A percentile compares a stretch with the other conserved stretches of the same genome.
phyloP scores from a whole-genome alignment of 345 rosid genomes.

The Geranium rotundifolium region DNA sequence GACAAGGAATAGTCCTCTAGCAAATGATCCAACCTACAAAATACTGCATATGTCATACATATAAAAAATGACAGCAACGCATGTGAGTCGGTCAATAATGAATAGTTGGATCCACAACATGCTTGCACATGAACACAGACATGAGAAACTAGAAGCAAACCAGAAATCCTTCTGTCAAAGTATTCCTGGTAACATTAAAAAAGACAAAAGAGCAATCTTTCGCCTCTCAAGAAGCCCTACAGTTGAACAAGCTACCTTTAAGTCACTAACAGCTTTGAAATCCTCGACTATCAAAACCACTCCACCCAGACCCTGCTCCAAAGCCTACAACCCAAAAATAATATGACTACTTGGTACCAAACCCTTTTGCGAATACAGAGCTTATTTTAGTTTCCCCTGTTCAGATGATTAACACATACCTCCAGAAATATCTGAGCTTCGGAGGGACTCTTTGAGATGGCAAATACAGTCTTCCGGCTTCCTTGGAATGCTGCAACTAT shows the following conservation, averaged over 20 bases:
- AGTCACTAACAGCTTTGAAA: slow-evolving; percentile 43
- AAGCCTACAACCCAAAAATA: slow-evolving; percentile 34
- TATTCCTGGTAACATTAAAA: slow-evolving; percentile 43
- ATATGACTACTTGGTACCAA: not conserved
- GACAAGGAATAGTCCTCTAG: slow-evolving; percentile 84
- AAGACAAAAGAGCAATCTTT: slow-evolving; percentile 24
- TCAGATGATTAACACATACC: slow-evolving; percentile 22
- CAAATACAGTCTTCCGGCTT: slow-evolving; percentile 58
- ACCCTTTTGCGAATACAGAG: too few relatives aligned
- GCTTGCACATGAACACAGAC: not conserved
- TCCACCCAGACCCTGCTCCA: slow-evolving; percentile 81
- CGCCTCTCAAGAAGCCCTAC: slow-evolving; percentile 6
- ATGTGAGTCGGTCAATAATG: not conserved
- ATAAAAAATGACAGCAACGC: not conserved
- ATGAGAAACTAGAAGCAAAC: slow-evolving; percentile 24
- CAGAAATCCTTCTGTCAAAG: slow-evolving; percentile 81
- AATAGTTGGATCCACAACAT: not conserved
- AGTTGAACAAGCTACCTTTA: slow-evolving; percentile 39
- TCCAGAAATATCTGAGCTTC: slow-evolving; percentile 68
- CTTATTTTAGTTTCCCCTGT: not conserved
- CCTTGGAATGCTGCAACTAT: slow-evolving; percentile 76
- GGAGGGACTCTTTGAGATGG: slow-evolving; percentile 44
- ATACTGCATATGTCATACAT: not conserved
- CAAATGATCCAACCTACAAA: slow-evolving; percentile 79
- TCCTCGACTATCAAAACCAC: slow-evolving; percentile 55